Evolutionary conservation across 306 rosid genomes (phyloP).

Genomic region (Inga oerstediana): DNA sequence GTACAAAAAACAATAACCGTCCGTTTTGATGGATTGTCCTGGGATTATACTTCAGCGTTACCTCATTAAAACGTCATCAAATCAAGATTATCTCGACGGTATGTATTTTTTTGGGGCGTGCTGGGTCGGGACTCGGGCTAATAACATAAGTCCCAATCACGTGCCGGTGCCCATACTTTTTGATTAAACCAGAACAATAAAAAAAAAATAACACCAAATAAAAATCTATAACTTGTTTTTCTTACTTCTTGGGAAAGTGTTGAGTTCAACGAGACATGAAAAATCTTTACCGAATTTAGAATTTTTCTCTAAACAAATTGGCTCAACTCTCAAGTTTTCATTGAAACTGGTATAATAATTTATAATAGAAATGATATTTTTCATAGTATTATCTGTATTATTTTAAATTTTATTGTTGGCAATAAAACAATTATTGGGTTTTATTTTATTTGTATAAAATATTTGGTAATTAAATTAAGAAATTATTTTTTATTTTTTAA

Average conservation of each 20-base stretch:
- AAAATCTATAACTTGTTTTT: not conserved
- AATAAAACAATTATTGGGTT: not conserved
- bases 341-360: not conserved
- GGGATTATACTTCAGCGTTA: slow-evolving; percentile 33
- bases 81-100: not conserved
- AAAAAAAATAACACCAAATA: not conserved
- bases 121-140: not conserved
- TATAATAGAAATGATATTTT: not conserved
- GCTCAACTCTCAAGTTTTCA: not conserved
- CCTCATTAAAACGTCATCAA: slow-evolving; percentile 47
- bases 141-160: not conserved
- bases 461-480: too few relatives aligned
- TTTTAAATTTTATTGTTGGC: not conserved
- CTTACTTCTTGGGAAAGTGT: not conserved
- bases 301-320: not conserved
- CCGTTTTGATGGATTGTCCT: not conserved
- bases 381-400: not conserved
- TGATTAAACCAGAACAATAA: not conserved
- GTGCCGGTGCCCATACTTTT: not conserved
- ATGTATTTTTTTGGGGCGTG: not conserved
- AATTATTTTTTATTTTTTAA: not conserved
- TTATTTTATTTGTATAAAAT: not conserved
- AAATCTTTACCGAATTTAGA: not conserved
- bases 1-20: not conserved
- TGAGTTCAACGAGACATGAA: not conserved